A percentile compares a stretch with the other conserved stretches of the same genome.
These are phyloP conservation scores for Globisporangium alternatum DNA, from an alignment of 352 stramenopile species.

Conservation along the genomic window DNA sequence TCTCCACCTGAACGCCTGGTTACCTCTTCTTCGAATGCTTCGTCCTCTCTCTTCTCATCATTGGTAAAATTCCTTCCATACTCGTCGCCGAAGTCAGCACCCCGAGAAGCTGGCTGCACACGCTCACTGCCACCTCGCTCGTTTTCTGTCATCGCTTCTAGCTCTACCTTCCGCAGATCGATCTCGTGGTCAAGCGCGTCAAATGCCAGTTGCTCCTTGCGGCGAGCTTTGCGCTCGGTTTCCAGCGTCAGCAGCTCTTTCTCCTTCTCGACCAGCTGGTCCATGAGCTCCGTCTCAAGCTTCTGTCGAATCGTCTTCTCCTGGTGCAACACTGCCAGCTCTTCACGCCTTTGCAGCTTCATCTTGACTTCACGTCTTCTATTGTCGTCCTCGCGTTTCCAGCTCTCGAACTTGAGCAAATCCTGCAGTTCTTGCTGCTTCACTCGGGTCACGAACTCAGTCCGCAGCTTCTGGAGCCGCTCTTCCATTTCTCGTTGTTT, in stretches of 20 bases:
- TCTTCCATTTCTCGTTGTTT: constrained; percentile 66
- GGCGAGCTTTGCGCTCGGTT: constrained; percentile 26
- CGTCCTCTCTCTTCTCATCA: neutral
- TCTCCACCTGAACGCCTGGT: neutral
- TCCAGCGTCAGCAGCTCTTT: constrained; percentile 45
- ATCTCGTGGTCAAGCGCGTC: constrained; percentile 29
- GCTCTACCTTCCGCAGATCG: constrained; percentile 18
- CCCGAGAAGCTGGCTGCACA: neutral
- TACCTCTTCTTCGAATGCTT: neutral
- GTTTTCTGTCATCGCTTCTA: constrained; percentile 3
- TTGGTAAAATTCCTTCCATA: neutral
- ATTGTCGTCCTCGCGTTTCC: constrained; percentile 69
- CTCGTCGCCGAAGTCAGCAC: neutral
- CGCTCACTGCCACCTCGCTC: neutral
- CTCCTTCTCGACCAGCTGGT: constrained; percentile 40
- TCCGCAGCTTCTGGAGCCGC: constrained; percentile 54
- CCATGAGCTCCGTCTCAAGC: constrained; percentile 43
- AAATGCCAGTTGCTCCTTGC: constrained; percentile 25
- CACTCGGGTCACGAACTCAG: constrained; percentile 65
- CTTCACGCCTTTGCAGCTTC: constrained; percentile 37
- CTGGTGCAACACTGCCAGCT: constrained; percentile 41
- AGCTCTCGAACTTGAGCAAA: constrained; percentile 64
- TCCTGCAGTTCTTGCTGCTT: constrained; percentile 76
- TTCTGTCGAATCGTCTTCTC: constrained; percentile 56
- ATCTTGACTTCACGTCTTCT: constrained; percentile 29